A percentile compares a stretch with the other conserved stretches of the same genome.
Conservation (phyloP, 345 rosid genomes). For the Linum tenue region DNA sequence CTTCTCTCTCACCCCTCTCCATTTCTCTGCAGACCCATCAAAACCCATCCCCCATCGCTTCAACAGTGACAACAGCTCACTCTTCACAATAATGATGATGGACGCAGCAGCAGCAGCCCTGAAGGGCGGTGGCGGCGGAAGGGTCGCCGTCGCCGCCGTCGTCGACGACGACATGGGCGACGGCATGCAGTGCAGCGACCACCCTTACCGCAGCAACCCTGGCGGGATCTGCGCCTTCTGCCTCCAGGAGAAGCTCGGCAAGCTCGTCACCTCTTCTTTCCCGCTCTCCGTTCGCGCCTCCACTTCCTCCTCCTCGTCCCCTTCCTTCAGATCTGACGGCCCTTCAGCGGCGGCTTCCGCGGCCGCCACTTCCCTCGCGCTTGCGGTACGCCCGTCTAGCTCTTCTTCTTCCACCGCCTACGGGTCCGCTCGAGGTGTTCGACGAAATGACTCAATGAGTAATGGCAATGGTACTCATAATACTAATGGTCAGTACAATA, state of each 20-base stretch:
- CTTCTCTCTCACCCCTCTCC: too few relatives aligned
- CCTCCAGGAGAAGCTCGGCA: slow-evolving; percentile 94
- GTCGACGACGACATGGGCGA: slow-evolving; percentile 61
- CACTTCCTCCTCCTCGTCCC: slow-evolving; percentile 42
- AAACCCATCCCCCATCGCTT: too few relatives aligned
- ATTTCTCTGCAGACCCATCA: too few relatives aligned
- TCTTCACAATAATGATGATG: too few relatives aligned
- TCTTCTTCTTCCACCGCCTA: slow-evolving; percentile 16
- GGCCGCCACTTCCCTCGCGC: background rate
- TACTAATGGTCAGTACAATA: slow-evolving; percentile 16
- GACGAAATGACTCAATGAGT: slow-evolving; percentile 5
- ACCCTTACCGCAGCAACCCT: slow-evolving; percentile 68
- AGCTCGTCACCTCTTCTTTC: slow-evolving; percentile 82
- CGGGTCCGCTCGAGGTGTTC: slow-evolving; percentile 18
- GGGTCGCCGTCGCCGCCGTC: slow-evolving; percentile 27
- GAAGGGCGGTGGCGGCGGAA: slow-evolving; percentile 6
- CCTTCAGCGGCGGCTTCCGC: slow-evolving; percentile 9
- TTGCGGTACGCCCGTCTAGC: slow-evolving; percentile 4
- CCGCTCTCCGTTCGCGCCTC: slow-evolving; percentile 50
- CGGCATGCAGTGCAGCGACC: slow-evolving; percentile 75
- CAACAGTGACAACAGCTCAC: too few relatives aligned
- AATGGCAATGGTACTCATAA: too few relatives aligned
- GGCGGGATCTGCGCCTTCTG: slow-evolving; percentile 99
- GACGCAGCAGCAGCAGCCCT: too few relatives aligned
- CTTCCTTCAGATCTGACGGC: slow-evolving; percentile 81